Base-by-base conservation (phyloP, 2,329 filamentous ascomycete genomes). In the Fusarium tuaranense region DNA sequence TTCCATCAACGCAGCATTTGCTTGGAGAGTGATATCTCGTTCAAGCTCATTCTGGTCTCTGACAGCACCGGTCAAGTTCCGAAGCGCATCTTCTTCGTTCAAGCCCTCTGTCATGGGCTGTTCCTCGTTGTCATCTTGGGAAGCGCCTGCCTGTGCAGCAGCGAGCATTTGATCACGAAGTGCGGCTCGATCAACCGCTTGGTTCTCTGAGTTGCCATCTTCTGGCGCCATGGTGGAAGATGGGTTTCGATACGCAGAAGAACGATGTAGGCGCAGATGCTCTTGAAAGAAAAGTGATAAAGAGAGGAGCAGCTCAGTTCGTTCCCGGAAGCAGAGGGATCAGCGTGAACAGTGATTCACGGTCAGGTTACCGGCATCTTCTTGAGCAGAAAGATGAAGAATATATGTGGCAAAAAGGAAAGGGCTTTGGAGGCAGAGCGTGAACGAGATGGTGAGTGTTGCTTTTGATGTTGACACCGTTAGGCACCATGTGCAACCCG, bases 41-140 rank as follows among this genome's bases (percentile, higher is more conserved):
- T 98, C 96, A 22, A 98, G 85, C 69, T 98, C 95, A 84, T 95
- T 92, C 82, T 98, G 96, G 78, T 98, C 92, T 67, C 94, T 91
- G 25, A 97, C 91, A 68, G 92, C 88, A 62, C 91, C 89, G 6
- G 92, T 91, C 46, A 95, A 84, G 51, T 88, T 88, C 67, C 87
- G 86, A 32, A 95, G 84, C 22, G 89, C 88, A 62, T 87, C 86
- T 48, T 88, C 88, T 78, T 94, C 92, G 71, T 91, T 89, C 68
- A 88, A 80, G 7, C 74, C 79, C 14, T 78, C 76, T 9, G 74
- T 79, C 59, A 65, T 57, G 27, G 68, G 53, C 63, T 68, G 53
- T 39, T 67, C 61, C 22, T 65, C 57, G 2, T 25, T 44, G n/a
- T 69, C 68, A 25, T 72, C 59, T 36, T 72, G 68, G 8, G 70